These are phyloP conservation scores for Effrenium voratum DNA, from an alignment of 73 alveolate species.

Conservation along the genomic window DNA sequence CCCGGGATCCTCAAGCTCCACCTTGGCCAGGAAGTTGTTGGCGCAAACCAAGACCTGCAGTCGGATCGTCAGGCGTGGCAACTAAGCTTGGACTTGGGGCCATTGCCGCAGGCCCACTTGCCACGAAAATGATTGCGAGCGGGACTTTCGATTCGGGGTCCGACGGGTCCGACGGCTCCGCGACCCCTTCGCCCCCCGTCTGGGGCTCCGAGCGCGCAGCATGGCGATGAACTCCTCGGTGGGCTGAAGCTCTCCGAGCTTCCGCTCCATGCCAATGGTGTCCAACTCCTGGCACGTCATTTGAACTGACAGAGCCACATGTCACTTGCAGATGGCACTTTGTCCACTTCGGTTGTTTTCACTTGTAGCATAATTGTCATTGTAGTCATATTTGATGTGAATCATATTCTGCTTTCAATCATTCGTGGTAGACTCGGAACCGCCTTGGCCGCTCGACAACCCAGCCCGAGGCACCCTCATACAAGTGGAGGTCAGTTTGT, in stretches of 20 bases:
- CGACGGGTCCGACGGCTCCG: too few relatives aligned
- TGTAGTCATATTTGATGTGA: too few relatives aligned
- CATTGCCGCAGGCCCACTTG: neutral
- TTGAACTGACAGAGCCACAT: too few relatives aligned
- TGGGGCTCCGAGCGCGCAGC: conserved; percentile 62
- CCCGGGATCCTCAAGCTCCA: conserved; percentile 75
- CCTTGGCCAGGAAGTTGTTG: conserved; percentile 74
- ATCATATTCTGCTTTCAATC: too few relatives aligned
- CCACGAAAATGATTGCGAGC: neutral
- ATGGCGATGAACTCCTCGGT: conserved; percentile 71
- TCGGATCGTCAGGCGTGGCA: neutral
- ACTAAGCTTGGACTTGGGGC: neutral
- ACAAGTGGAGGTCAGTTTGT: conserved; percentile 80
- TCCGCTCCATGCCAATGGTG: conserved; percentile 41
- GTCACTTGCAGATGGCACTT: too few relatives aligned
- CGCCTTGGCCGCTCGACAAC: too few relatives aligned
- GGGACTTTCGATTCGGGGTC: neutral
- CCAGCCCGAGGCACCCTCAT: conserved; percentile 15
- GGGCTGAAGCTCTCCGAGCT: conserved; percentile 61
- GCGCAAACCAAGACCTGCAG: conserved; percentile 57
- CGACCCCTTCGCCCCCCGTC: too few relatives aligned
- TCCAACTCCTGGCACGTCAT: conserved; percentile 53
- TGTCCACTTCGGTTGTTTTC: too few relatives aligned
- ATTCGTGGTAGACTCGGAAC: too few relatives aligned
- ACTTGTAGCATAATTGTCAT: too few relatives aligned